Evolutionary conservation across 2,329 filamentous ascomycete species (phyloP).

Genomic region (Hypoxylon sp.): DNA sequence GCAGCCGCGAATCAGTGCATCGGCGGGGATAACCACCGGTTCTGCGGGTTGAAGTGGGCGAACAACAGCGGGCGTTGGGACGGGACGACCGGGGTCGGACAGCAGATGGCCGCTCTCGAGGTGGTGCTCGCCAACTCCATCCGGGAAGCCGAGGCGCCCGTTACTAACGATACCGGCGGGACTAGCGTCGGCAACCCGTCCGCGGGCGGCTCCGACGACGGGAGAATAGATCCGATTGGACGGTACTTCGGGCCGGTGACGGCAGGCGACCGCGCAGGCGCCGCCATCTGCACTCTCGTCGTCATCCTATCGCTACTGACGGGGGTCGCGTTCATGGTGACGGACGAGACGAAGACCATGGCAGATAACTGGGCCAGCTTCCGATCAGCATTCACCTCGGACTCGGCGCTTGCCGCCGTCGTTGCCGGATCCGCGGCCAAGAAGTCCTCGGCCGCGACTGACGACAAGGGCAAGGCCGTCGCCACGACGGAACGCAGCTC

Average conservation of each 20-base stretch:
- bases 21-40: slow-evolving; percentile 62
- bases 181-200: slow-evolving; percentile 58
- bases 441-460: background rate
- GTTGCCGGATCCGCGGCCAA: slow-evolving; percentile 2
- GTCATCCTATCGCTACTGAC: slow-evolving; percentile 62
- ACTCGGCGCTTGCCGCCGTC: slow-evolving; percentile 2
- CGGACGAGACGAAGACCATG: slow-evolving; percentile 53
- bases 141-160: slow-evolving; percentile 48
- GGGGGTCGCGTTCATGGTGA: slow-evolving; percentile 58
- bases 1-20: slow-evolving; percentile 65
- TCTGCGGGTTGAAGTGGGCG: slow-evolving; percentile 69
- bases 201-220: slow-evolving; percentile 57
- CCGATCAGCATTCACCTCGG: slow-evolving; percentile 24
- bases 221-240: slow-evolving; percentile 45
- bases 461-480: slow-evolving; percentile 32
- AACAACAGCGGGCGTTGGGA: slow-evolving; percentile 61
- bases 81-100: slow-evolving; percentile 68
- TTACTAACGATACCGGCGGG: slow-evolving; percentile 56
- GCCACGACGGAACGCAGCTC: slow-evolving; percentile 31
- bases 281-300: slow-evolving; percentile 68
- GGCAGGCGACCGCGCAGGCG: slow-evolving; percentile 71
- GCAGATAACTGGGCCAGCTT: slow-evolving; percentile 40
- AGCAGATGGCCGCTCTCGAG: slow-evolving; percentile 75
- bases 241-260: slow-evolving; percentile 53
- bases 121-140: slow-evolving; percentile 70